A percentile compares a stretch with the other conserved stretches of the same genome.
Evolutionary conservation across 495 filamentous ascomycete species (phyloP).

Genomic region (Penicillium bialowiezense): DNA sequence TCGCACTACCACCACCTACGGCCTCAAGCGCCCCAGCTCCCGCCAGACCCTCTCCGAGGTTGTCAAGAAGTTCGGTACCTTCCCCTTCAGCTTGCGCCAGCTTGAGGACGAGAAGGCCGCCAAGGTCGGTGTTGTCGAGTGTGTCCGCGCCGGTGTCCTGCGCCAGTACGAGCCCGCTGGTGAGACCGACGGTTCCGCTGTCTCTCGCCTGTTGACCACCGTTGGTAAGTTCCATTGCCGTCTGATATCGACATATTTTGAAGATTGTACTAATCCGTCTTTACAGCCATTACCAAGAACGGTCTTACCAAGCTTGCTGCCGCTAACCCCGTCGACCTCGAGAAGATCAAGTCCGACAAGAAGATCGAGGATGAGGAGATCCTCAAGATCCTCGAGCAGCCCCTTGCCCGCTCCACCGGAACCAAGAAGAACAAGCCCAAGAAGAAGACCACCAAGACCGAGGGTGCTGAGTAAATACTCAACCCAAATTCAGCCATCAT

Average conservation of each 20-base stretch:
- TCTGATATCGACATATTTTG: conserved; percentile 8
- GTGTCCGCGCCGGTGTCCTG: conserved; percentile 84
- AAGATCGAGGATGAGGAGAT: conserved; percentile 96
- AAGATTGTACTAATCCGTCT: conserved; percentile 11
- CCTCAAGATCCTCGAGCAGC: conserved; percentile 86
- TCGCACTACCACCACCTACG: conserved; percentile 85
- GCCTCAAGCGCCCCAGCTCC: conserved; percentile 87
- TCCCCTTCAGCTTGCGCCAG: conserved; percentile 97
- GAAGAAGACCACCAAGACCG: conserved; percentile 79
- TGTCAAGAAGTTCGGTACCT: conserved; percentile 92
- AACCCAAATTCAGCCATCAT: neutral
- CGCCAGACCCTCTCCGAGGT: conserved; percentile 87
- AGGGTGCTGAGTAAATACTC: conserved; percentile 55
- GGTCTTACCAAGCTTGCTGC: conserved; percentile 80
- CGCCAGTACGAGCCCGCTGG: conserved; percentile 94
- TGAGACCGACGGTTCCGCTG: conserved; percentile 80
- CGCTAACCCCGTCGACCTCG: conserved; percentile 67
- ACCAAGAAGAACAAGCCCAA: conserved; percentile 76
- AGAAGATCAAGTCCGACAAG: conserved; percentile 87
- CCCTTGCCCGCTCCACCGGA: conserved; percentile 70
- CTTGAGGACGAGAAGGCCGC: conserved; percentile 94
- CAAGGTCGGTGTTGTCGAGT: conserved; percentile 94
- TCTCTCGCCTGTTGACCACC: conserved; percentile 84
- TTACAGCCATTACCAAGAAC: conserved; percentile 92
- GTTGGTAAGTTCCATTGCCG: conserved; percentile 66